These are phyloP conservation scores for Phalaenopsis hybrid DNA, from an alignment of 116 monocot genomes.

Conservation along the genomic window DNA sequence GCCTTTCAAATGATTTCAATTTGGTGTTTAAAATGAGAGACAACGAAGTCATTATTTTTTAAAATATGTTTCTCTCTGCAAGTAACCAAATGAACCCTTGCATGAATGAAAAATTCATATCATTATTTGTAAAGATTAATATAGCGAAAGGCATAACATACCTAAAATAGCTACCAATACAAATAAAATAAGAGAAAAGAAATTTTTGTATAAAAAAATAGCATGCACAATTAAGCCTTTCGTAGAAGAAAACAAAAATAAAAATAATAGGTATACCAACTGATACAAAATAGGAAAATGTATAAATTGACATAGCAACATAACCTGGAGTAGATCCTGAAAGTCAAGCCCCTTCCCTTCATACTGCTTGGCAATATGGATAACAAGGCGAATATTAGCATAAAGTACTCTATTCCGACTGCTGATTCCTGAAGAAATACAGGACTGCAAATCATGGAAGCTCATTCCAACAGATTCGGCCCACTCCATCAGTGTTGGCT, in stretches of 20 bases:
- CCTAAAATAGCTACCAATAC: no score
- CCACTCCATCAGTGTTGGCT: constrained; percentile 39
- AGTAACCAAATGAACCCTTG: neutral
- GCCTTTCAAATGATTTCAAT: no score
- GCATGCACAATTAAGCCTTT: neutral
- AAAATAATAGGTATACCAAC: neutral
- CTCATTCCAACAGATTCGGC: no score
- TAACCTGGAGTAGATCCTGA: constrained; percentile 73
- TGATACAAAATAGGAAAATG: neutral
- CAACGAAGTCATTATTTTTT: no score
- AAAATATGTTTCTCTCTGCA: no score
- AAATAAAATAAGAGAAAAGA: no score
- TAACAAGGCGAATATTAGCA: constrained; percentile 78
- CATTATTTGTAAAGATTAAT: no score
- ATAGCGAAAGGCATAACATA: no score
- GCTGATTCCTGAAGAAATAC: no score
- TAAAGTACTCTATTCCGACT: constrained; percentile 45
- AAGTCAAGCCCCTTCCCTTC: constrained; percentile 68
- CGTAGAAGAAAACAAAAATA: neutral
- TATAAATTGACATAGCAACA: neutral
- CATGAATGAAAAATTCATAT: neutral
- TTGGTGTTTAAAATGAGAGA: no score
- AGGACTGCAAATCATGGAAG: no score
- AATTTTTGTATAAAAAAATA: neutral
- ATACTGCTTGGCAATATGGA: constrained; percentile 85